Evolutionary conservation across 1,284 basidiomycete genomes (phyloP), one percentile per base, ranked within the genome.

Genomic region (Puccinia triticina): DNA sequence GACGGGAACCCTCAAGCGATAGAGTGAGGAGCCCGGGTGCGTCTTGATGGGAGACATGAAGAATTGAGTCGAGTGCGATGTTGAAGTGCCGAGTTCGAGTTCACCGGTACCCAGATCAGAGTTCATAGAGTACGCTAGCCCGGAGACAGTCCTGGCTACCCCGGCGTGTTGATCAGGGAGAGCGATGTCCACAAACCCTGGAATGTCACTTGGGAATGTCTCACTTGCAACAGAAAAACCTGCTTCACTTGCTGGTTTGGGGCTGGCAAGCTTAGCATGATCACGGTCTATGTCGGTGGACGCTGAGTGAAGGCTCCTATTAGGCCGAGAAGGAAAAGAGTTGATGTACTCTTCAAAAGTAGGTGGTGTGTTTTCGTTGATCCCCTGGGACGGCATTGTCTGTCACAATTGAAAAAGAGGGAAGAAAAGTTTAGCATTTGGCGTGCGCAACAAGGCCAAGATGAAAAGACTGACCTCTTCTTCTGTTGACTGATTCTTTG

Each of bases 111-210:
- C 83, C 21, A 71, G 50, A n/a, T 76, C 48, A 34, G 84, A 77
- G 26, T 83, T 80, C 26, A 82, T 72, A 2, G 84, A 84, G 72
- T 84, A 85, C 59, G 85, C 83, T 18, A 85, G 81, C 12, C 85
- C 85, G 59, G 84, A 84, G 34, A 85, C 82, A 46, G 84, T 83
- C 82, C 83, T 84, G 32, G 83, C 83, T 34, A 84, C 77, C 5
- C 72, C 83, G 18, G 84, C 83, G 46, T 83, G 82, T 80, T 82
- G 83, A 82, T 84, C 78, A 26, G 83, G 83, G 50, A 82, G 84
- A 26, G 85, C 85, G 34, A 85, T 83, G 71, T 85, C 84, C 72
- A 85, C 83, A 61, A 85, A 85, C 18, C 85, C 85, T n/a, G 85
- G 84, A 46, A 84, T 78, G 32, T 84, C 84, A 64, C 79, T 82